Conservation (phyloP, 805 yeast genomes). For the Sugiyamaella chiloensis region DNA sequence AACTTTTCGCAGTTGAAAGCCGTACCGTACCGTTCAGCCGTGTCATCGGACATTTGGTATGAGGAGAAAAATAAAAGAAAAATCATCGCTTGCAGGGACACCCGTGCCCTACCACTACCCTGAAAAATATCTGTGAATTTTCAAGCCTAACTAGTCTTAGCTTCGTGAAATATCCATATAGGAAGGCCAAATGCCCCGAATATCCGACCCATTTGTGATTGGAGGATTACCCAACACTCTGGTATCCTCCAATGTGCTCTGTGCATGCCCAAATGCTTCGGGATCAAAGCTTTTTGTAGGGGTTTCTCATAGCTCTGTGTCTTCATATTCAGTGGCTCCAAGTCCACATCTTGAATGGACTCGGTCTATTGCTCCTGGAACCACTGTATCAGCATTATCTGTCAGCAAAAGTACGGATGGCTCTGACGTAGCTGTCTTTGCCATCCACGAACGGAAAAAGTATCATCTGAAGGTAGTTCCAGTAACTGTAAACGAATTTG, state of each 20-base stretch:
- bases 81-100: background rate
- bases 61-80: too few relatives aligned
- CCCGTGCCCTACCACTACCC: background rate
- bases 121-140: constrained; percentile 6
- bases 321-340: constrained; percentile 29
- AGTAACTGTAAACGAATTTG: background rate
- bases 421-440: constrained; percentile 22
- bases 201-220: constrained; percentile 26
- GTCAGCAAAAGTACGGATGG: constrained; percentile 13
- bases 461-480: constrained; percentile 15
- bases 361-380: constrained; percentile 33
- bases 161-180: background rate
- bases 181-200: constrained; percentile 20
- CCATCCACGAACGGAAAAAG: constrained; percentile 31
- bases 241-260: constrained; percentile 4
- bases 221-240: constrained; percentile 23
- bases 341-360: constrained; percentile 33
- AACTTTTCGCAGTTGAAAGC: too few relatives aligned
- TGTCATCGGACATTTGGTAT: too few relatives aligned
- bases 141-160: background rate
- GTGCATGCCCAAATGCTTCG: constrained; percentile 3
- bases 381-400: constrained; percentile 25
- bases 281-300: constrained; percentile 25
- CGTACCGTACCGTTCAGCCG: too few relatives aligned
- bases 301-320: constrained; percentile 31